A percentile compares a stretch with the other conserved stretches of the same genome.
These are phyloP conservation scores for Rubia tinctorum DNA, from an alignment of 305 asterid species.

Conservation along the genomic window DNA sequence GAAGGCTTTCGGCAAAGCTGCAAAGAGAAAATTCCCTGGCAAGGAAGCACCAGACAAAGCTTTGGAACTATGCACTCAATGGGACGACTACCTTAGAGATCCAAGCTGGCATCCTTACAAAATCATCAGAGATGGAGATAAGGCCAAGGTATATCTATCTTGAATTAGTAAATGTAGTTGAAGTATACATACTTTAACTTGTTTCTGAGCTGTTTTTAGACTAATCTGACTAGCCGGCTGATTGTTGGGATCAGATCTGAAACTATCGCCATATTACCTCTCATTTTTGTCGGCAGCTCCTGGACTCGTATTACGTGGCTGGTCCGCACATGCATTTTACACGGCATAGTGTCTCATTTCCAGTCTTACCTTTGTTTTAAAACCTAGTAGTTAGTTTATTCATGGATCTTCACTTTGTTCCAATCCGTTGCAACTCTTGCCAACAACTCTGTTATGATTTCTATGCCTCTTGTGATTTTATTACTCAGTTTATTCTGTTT, in stretches of 20 bases:
- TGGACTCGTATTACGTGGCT: not conserved
- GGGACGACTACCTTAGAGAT: slow-evolving; percentile 28
- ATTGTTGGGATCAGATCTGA: not conserved
- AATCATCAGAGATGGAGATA: slow-evolving; percentile 13
- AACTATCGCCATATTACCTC: not conserved
- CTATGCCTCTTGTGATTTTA: not conserved
- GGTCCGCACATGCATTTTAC: too few relatives aligned
- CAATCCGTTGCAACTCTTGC: not conserved
- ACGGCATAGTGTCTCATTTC: too few relatives aligned
- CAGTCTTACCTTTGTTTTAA: too few relatives aligned
- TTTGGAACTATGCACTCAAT: slow-evolving; percentile 9
- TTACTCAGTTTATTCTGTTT: not conserved
- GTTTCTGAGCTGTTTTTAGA: not conserved
- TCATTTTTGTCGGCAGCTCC: not conserved
- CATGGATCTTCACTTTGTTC: not conserved
- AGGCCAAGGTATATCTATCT: slow-evolving; percentile 19
- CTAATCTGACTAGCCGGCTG: not conserved
- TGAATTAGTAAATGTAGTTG: not conserved
- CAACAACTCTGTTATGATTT: not conserved
- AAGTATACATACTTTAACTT: too few relatives aligned
- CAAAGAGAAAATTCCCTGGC: slow-evolving; percentile 13
- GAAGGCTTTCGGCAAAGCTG: slow-evolving; percentile 22
- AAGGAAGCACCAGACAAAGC: slow-evolving; percentile 15
- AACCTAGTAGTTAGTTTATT: not conserved
- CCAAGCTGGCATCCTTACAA: slow-evolving; percentile 18